Evolutionary conservation across 106 monocot species (phyloP).

Genomic region (Gastrodia elata): DNA sequence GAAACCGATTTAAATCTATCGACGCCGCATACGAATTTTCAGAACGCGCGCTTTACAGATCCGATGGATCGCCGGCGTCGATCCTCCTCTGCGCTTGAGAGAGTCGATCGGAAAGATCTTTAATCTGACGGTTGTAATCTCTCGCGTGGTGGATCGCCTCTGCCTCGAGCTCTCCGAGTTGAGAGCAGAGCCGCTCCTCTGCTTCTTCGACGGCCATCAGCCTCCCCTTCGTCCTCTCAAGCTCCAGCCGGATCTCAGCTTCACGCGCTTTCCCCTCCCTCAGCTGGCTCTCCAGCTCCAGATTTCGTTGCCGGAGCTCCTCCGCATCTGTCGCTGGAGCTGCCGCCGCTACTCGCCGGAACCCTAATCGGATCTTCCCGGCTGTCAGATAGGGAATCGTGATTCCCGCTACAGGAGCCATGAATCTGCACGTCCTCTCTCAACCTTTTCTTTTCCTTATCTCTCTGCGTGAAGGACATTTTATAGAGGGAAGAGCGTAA

Average conservation of each 20-base stretch:
- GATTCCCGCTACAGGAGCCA: slow-evolving; percentile 9
- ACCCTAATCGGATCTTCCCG: not conserved
- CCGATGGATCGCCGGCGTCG: not conserved
- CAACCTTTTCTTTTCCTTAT: too few species aligned
- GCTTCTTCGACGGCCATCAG: slow-evolving; percentile 50
- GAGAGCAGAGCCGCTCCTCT: slow-evolving; percentile 59
- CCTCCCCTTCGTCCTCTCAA: slow-evolving; percentile 29
- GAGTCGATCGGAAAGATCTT: slow-evolving; percentile 28
- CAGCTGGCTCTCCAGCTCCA: slow-evolving; percentile 42
- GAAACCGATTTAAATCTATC: too few species aligned
- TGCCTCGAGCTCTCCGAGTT: slow-evolving; percentile 72
- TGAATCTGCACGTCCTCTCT: not conserved
- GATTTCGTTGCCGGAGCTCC: slow-evolving; percentile 35
- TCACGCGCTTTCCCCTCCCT: slow-evolving; percentile 31
- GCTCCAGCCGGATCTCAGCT: slow-evolving; percentile 32
- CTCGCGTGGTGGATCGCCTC: slow-evolving; percentile 38
- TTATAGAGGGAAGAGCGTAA: not conserved
- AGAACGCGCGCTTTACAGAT: too few species aligned
- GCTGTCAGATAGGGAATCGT: not conserved
- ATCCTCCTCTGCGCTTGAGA: slow-evolving; percentile 4
- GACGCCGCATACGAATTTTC: not conserved
- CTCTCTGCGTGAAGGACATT: not conserved
- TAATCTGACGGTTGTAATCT: slow-evolving; percentile 27
- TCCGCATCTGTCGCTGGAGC: not conserved
- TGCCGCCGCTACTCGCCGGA: not conserved